Evolutionary conservation across 2,329 filamentous ascomycete genomes (phyloP).

Genomic region (Remersonia thermophila): DNA sequence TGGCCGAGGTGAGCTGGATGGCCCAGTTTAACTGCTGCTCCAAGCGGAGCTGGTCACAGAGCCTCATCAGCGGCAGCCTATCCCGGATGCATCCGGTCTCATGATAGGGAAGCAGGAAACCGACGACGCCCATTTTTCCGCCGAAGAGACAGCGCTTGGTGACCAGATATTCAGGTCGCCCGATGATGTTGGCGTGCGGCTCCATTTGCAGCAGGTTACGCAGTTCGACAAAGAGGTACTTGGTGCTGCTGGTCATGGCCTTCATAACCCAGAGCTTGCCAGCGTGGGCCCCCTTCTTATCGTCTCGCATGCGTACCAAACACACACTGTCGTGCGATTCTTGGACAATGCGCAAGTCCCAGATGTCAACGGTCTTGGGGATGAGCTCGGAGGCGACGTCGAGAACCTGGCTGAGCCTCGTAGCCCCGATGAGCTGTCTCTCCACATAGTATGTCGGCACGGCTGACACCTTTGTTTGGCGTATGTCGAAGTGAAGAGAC

Average conservation of each 20-base stretch:
- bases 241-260: slow-evolving; percentile 42
- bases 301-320: slow-evolving; percentile 30
- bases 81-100: slow-evolving; percentile 43
- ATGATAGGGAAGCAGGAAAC: slow-evolving; percentile 45
- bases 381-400: slow-evolving; percentile 25
- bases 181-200: slow-evolving; percentile 41
- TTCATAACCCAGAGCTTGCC: slow-evolving; percentile 41
- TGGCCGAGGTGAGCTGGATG: slow-evolving; percentile 37
- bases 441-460: slow-evolving; percentile 42
- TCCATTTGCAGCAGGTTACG: slow-evolving; percentile 40
- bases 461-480: slow-evolving; percentile 33
- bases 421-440: slow-evolving; percentile 34
- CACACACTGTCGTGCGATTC: slow-evolving; percentile 50
- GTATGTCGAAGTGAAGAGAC: slow-evolving; percentile 35
- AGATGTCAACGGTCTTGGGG: slow-evolving; percentile 37
- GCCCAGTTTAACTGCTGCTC: slow-evolving; percentile 41
- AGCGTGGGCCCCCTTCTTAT: slow-evolving; percentile 12
- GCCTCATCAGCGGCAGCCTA: slow-evolving; percentile 37
- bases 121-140: slow-evolving; percentile 40
- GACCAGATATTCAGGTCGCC: slow-evolving; percentile 39
- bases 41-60: slow-evolving; percentile 31
- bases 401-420: slow-evolving; percentile 33
- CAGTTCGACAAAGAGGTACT: slow-evolving; percentile 51
- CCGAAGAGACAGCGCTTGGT: slow-evolving; percentile 45
- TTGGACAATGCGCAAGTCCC: slow-evolving; percentile 34